A percentile compares a stretch with the other conserved stretches of the same genome.
phyloP scores from a whole-genome alignment of 2,329 filamentous ascomycete genomes.

The Neonectria magnoliae region DNA sequence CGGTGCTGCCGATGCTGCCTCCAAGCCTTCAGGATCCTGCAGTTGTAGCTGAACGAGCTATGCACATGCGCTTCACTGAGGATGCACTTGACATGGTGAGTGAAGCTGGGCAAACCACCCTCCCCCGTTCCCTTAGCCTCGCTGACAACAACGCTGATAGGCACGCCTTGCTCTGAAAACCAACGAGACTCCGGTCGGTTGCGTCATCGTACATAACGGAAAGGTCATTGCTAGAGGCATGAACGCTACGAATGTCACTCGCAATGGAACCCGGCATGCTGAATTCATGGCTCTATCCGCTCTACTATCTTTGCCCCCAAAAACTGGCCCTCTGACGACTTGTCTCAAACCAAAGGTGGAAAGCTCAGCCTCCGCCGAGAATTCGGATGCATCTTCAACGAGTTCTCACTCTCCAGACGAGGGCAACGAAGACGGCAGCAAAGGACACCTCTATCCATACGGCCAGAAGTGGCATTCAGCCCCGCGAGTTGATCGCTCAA shows the following conservation, averaged over 20 bases:
- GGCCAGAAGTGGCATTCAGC: slow-evolving; percentile 67
- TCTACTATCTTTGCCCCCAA: slow-evolving; percentile 56
- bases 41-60: slow-evolving; percentile 45
- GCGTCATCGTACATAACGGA: slow-evolving; percentile 85
- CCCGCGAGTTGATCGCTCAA: slow-evolving; percentile 69
- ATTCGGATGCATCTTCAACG: slow-evolving; percentile 38
- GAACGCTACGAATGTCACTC: slow-evolving; percentile 94
- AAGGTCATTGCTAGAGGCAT: slow-evolving; percentile 88
- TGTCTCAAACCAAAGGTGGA: slow-evolving; percentile 49
- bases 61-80: slow-evolving; percentile 73
- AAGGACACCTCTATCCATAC: slow-evolving; percentile 69
- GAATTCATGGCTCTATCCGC: slow-evolving; percentile 87
- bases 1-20: neutral
- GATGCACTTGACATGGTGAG: slow-evolving; percentile 87
- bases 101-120: slow-evolving; percentile 1
- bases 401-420: slow-evolving; percentile 48
- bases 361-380: slow-evolving; percentile 32
- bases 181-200: slow-evolving; percentile 96
- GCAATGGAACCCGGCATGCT: slow-evolving; percentile 92
- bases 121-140: neutral
- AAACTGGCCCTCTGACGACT: slow-evolving; percentile 44
- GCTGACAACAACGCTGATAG: slow-evolving; percentile 55
- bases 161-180: slow-evolving; percentile 84
- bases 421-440: slow-evolving; percentile 63
- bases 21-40: slow-evolving; percentile 41